Evolutionary conservation across 2,329 filamentous ascomycete species (phyloP).

Genomic region (Cercospora sp.): DNA sequence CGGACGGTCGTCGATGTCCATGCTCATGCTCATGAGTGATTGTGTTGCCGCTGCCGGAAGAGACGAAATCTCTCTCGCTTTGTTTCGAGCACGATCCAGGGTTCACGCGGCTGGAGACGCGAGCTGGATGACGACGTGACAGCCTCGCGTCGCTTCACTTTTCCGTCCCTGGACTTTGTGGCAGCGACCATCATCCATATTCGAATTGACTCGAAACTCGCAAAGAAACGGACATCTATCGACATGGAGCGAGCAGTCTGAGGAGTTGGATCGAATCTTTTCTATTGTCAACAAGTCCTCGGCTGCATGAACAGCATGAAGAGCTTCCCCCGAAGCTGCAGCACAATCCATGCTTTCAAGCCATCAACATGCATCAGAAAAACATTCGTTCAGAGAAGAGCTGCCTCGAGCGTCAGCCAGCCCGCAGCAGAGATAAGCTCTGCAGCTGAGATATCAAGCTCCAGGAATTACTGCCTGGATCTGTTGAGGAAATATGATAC

Average conservation of each 20-base stretch:
- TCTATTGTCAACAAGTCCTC: neutral
- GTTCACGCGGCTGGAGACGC: conserved; percentile 6
- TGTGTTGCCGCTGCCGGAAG: neutral
- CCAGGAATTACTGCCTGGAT: conserved; percentile 59
- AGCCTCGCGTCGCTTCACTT: conserved; percentile 7
- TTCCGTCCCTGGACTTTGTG: neutral
- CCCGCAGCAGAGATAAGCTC: conserved; percentile 30
- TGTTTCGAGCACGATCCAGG: neutral
- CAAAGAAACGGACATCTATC: neutral
- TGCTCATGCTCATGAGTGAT: conserved; percentile 1
- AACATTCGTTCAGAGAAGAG: conserved; percentile 15
- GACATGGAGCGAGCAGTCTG: neutral
- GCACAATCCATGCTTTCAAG: neutral
- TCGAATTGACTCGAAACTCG: neutral
- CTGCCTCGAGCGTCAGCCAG: conserved; percentile 29
- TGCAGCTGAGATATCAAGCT: conserved; percentile 52
- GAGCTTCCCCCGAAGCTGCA: conserved; percentile 10
- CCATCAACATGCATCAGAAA: conserved; percentile 7
- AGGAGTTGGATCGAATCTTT: neutral
- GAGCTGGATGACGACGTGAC: conserved; percentile 9
- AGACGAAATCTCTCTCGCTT: neutral
- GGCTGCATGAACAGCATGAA: conserved; percentile 1
- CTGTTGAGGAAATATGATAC: conserved; percentile 77
- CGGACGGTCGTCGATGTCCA: conserved; percentile 54
- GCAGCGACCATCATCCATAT: neutral